Percentiles rank a stretch among this genome's conserved stretches.
These are phyloP conservation scores for Rhodosporidiobolus odoratus DNA, from an alignment of 768 basidiomycete genomes.

Conservation along the genomic window DNA sequence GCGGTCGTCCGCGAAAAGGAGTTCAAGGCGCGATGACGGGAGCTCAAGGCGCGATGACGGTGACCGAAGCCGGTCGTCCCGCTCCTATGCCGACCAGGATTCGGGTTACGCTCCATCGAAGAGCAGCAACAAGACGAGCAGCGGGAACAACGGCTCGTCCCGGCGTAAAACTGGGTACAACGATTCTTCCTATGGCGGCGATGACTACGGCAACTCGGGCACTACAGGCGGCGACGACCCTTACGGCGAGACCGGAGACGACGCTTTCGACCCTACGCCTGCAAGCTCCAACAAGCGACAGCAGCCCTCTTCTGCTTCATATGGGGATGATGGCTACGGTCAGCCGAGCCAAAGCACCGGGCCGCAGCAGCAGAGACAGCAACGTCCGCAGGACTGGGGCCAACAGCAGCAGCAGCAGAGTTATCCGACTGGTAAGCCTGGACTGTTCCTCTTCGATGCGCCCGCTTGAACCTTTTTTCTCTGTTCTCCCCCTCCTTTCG, in stretches of 20 bases:
- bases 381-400: background rate
- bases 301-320: too few relatives aligned
- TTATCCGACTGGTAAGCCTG: background rate
- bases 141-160: background rate
- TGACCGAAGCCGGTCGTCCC: background rate
- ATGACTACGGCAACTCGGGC: background rate
- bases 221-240: background rate
- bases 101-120: background rate
- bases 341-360: too few relatives aligned
- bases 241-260: background rate
- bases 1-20: too few relatives aligned
- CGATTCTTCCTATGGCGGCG: background rate
- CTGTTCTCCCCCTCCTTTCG: background rate
- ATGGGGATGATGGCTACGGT: too few relatives aligned
- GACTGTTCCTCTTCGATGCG: background rate
- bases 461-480: too few relatives aligned
- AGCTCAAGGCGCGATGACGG: too few relatives aligned
- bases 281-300: too few relatives aligned
- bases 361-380: too few relatives aligned
- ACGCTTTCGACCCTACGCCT: background rate
- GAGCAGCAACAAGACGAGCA: background rate
- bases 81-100: background rate
- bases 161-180: background rate
- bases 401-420: background rate
- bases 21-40: background rate